These are phyloP conservation scores for Penicillium sp. DNA, from an alignment of 2,329 filamentous ascomycete species.

Conservation along the genomic window DNA sequence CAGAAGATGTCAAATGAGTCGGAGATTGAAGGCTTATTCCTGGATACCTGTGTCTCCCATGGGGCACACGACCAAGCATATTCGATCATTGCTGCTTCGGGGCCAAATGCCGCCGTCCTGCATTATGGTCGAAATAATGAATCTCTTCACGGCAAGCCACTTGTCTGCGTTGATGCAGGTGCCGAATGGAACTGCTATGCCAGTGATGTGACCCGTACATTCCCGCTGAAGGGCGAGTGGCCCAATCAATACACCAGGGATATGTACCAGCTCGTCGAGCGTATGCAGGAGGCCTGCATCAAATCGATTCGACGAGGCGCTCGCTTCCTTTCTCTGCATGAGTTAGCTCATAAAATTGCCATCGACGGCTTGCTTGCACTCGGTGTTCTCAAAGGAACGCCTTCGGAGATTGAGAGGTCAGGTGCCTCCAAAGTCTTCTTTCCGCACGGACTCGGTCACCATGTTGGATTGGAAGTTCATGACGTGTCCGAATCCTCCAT, in stretches of 20 bases:
- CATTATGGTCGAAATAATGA: slow-evolving; percentile 81
- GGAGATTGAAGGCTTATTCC: slow-evolving; percentile 74
- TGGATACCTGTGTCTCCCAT: slow-evolving; percentile 67
- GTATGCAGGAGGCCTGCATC: slow-evolving; percentile 80
- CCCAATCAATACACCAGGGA: slow-evolving; percentile 59
- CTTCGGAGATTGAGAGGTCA: slow-evolving; percentile 43
- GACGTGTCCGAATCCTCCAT: slow-evolving; percentile 38
- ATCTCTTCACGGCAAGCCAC: slow-evolving; percentile 63
- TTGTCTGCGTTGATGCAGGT: slow-evolving; percentile 79
- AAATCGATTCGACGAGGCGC: slow-evolving; percentile 66
- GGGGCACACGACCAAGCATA: slow-evolving; percentile 82
- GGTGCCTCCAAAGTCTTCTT: slow-evolving; percentile 39
- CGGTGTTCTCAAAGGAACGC: slow-evolving; percentile 64
- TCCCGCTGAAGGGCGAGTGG: slow-evolving; percentile 66
- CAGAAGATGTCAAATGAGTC: slow-evolving; percentile 66
- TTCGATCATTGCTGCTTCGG: slow-evolving; percentile 75
- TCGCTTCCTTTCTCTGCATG: slow-evolving; percentile 74
- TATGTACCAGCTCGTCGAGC: slow-evolving; percentile 76
- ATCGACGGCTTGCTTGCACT: slow-evolving; percentile 71
- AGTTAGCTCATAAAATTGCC: slow-evolving; percentile 71
- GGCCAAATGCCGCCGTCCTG: slow-evolving; percentile 72
- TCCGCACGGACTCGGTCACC: slow-evolving; percentile 51
- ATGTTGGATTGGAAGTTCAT: slow-evolving; percentile 49
- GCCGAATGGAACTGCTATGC: slow-evolving; percentile 69
- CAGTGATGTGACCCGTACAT: slow-evolving; percentile 73